Percentiles rank a stretch among this genome's conserved stretches.
phyloP scores from a whole-genome alignment of 2,329 filamentous ascomycete species.

The Dactylonectria estremocensis region DNA sequence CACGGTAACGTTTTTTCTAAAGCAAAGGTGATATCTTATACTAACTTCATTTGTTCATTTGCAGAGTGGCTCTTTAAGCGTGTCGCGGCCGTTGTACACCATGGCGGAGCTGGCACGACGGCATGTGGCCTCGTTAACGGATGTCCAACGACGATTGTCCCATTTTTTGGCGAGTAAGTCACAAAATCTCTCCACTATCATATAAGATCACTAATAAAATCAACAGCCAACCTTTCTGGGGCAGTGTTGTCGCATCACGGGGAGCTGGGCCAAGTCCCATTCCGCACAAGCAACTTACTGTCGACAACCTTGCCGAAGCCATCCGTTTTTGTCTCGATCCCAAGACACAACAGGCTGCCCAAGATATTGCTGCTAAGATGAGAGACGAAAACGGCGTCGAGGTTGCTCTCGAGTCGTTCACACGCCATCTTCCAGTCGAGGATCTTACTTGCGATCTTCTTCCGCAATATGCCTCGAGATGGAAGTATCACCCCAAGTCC shows the following conservation, averaged over 20 bases:
- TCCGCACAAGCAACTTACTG: conserved; percentile 17
- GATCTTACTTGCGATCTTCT: conserved; percentile 35
- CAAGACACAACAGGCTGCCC: conserved; percentile 12
- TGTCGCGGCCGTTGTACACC: conserved; percentile 76
- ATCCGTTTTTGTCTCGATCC: conserved; percentile 25
- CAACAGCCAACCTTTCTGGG: conserved; percentile 37
- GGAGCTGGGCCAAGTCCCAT: conserved; percentile 32
- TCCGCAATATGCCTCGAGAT: too few species aligned
- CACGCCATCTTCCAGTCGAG: conserved; percentile 35
- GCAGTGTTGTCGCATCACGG: conserved; percentile 29
- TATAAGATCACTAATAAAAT: background rate
- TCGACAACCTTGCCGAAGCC: conserved; percentile 8
- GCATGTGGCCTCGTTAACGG: conserved; percentile 78
- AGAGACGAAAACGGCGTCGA: conserved; percentile 29
- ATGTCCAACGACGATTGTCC: conserved; percentile 79
- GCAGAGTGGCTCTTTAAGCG: conserved; percentile 77
- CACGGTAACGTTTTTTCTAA: conserved; percentile 59
- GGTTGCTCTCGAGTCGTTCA: conserved; percentile 38
- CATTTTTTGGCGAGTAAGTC: conserved; percentile 74
- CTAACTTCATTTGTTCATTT: too few species aligned
- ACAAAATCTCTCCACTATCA: fast-evolving
- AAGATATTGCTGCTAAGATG: conserved; percentile 28
- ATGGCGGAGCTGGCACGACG: conserved; percentile 81
- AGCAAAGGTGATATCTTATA: too few species aligned
- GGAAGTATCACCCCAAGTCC: conserved; percentile 17